Base-by-base conservation (phyloP, 2,329 filamentous ascomycete genomes). In the Trichoderma sp. region DNA sequence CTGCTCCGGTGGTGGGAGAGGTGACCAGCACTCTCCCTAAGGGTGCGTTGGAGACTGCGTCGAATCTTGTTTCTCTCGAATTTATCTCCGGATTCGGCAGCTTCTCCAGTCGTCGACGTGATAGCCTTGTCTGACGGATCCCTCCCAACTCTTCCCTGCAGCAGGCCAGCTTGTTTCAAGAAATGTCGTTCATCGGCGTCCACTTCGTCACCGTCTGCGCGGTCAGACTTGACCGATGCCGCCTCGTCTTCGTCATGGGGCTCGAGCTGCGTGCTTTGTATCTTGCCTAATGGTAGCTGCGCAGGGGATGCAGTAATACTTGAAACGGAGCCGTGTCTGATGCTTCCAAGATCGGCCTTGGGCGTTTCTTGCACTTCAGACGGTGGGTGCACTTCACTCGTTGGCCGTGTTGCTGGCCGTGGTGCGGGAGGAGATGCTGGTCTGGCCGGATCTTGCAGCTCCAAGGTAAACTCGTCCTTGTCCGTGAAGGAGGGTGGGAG, bases 31-130 rank as follows among this genome's bases (percentile, higher is more conserved):
- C 91, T 87, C 74, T 98, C 95, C 72, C 96, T 89, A 69, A 98
- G 86, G 14, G 94, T 97, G 68, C 94, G 91, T 74, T 97, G 95
- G 16, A 98, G 82, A 77, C 94, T 97, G 71, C 94, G 90, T 28
- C 95, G 90, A 61, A 94, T 89, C 76, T 90, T 93, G 68, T 85
- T 89, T 71, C 84, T 85, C 54, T 91, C 89, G 55, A 83, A 79
- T 63, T 84, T 86, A 37, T 85, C 83, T 28, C 73, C 70, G 6
- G 73, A 65, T 1, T 75, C 75, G 10, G 77, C 74, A 16, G 71
- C 73, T 21, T 75, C 82, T 68, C 70, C 77, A 66, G 71, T 76
- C 46, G 72, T 83, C 73, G 72, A 77, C 68, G 70, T 79, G 70
- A 75, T 81, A 74, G 69, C 76, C 75, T 73, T 79, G 70, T 80